phyloP scores from a whole-genome alignment of 495 filamentous ascomycete species.

The Parachaetomium inaequale region DNA sequence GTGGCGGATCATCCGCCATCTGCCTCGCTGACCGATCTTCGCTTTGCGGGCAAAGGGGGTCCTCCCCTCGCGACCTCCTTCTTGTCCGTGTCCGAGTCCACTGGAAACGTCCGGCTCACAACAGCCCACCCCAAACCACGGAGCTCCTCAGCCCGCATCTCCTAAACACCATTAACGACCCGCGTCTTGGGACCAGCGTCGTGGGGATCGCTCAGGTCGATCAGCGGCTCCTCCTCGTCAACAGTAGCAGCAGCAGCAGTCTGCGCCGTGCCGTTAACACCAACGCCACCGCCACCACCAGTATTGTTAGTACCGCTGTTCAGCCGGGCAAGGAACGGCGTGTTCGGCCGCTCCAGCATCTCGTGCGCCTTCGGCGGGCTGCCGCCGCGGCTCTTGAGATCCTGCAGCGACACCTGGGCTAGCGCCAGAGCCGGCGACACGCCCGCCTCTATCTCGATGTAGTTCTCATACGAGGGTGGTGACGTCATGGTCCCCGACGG shows the following conservation, averaged over 20 bases:
- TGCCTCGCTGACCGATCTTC: neutral
- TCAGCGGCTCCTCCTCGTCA: neutral
- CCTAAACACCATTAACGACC: neutral
- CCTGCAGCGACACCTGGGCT: conserved; percentile 20
- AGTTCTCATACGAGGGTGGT: conserved; percentile 9
- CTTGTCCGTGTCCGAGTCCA: neutral
- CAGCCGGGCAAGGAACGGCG: conserved; percentile 10
- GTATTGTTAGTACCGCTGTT: neutral
- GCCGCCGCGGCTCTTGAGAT: neutral
- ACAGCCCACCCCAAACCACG: neutral
- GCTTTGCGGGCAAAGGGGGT: neutral
- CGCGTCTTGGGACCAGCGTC: neutral
- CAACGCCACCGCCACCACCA: neutral
- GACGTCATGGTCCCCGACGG: neutral
- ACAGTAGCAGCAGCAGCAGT: no score
- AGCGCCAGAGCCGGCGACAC: conserved; percentile 7
- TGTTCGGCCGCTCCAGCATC: conserved; percentile 38
- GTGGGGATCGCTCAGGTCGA: neutral
- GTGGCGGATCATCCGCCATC: neutral
- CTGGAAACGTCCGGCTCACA: neutral
- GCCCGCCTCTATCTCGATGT: conserved; percentile 8
- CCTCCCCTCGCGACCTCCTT: neutral
- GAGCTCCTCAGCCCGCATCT: neutral
- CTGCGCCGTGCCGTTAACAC: neutral
- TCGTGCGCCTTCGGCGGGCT: conserved; percentile 28